A percentile compares a stretch with the other conserved stretches of the same genome.
Conservation (phyloP, 148 eudicot genomes). For the Vaccinium myrtillus region DNA sequence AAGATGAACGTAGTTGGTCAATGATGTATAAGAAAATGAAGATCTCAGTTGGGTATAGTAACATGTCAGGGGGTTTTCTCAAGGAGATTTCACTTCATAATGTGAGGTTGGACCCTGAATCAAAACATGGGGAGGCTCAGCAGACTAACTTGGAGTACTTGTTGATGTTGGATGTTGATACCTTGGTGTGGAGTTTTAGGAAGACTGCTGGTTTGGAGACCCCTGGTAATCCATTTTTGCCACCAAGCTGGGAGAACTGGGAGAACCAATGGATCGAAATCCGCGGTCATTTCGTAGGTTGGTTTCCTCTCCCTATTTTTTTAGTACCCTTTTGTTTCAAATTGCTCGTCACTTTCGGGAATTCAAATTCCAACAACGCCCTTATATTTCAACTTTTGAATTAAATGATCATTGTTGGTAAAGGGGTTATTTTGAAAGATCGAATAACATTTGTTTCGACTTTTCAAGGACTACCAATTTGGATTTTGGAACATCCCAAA, state of each 20-base stretch:
- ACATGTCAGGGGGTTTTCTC: constrained; percentile 40
- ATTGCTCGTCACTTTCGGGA: too few relatives aligned
- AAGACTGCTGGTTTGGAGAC: constrained; percentile 70
- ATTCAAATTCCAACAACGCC: too few relatives aligned
- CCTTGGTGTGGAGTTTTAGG: constrained; percentile 79
- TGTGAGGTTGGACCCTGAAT: constrained; percentile 64
- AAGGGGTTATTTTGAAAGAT: too few relatives aligned
- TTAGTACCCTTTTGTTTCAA: too few relatives aligned
- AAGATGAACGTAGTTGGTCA: constrained; percentile 54
- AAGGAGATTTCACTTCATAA: constrained; percentile 56
- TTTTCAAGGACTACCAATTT: too few relatives aligned
- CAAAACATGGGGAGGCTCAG: constrained; percentile 67
- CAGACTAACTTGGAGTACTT: constrained; percentile 78
- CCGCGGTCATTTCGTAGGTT: constrained; percentile 98
- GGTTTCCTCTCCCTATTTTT: constrained; percentile 16
- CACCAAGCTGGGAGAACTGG: constrained; percentile 61
- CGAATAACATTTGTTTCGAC: too few relatives aligned
- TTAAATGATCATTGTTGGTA: too few relatives aligned
- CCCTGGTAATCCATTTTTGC: constrained; percentile 42
- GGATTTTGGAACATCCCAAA: too few relatives aligned
- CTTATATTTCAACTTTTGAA: too few relatives aligned
- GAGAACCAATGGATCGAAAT: constrained; percentile 58
- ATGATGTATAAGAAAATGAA: constrained; percentile 61
- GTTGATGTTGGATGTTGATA: constrained; percentile 75
- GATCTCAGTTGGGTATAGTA: constrained; percentile 24